These are phyloP conservation scores for Clitopilus hobsonii DNA, from an alignment of 768 basidiomycete species.

Conservation along the genomic window DNA sequence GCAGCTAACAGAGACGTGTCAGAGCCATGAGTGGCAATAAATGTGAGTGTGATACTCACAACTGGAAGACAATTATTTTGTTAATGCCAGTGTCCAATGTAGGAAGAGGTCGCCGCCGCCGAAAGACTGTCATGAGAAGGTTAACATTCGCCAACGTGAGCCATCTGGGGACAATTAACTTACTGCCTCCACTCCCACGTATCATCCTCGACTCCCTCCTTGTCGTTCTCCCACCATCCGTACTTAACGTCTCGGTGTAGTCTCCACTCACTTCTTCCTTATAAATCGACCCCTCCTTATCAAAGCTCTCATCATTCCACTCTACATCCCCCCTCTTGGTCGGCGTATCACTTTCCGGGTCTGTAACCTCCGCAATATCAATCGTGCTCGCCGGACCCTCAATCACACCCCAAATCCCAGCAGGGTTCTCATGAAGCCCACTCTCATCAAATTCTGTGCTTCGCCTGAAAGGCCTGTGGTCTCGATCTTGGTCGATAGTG, in stretches of 20 bases:
- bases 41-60: too few relatives aligned
- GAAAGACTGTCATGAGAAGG: slow-evolving; percentile 3
- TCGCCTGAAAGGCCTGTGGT: slow-evolving; percentile 5
- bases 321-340: slow-evolving; percentile 11
- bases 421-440: not conserved
- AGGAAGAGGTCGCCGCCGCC: slow-evolving; percentile 20
- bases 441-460: not conserved
- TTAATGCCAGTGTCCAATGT: slow-evolving; percentile 40
- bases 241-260: slow-evolving; percentile 3
- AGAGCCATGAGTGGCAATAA: too few relatives aligned
- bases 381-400: slow-evolving; percentile 2
- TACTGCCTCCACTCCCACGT: slow-evolving; percentile 4
- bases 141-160: too few relatives aligned
- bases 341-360: slow-evolving; percentile 5
- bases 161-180: too few relatives aligned
- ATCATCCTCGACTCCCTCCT: not conserved
- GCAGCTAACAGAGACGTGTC: slow-evolving; percentile 26
- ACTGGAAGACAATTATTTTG: slow-evolving; percentile 52
- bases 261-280: slow-evolving; percentile 1
- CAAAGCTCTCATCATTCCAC: slow-evolving; percentile 9
- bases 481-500: slow-evolving; percentile 7
- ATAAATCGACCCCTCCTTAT: not conserved
- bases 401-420: slow-evolving; percentile 10
- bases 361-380: slow-evolving; percentile 3
- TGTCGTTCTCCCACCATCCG: slow-evolving; percentile 3